Percentiles rank a stretch among this genome's conserved stretches.
These are phyloP conservation scores for Aquanectria penicillioides DNA, from an alignment of 2,329 filamentous ascomycete species.

Conservation along the genomic window DNA sequence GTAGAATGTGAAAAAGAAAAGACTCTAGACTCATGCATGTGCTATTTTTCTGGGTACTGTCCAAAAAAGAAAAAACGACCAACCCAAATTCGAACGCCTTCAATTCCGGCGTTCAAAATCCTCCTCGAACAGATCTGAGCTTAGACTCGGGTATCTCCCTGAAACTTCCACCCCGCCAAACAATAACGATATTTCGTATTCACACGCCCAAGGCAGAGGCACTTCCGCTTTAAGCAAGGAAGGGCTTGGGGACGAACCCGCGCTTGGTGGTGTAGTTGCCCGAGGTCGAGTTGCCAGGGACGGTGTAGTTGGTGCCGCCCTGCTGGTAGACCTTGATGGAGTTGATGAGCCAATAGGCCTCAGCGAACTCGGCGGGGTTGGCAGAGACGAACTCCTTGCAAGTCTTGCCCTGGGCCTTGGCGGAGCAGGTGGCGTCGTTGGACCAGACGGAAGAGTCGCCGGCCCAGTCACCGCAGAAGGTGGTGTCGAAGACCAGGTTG, in stretches of 20 bases:
- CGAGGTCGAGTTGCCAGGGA: conserved; percentile 11
- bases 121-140: not conserved
- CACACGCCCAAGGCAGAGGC: not conserved
- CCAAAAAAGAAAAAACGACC: not conserved
- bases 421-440: conserved; percentile 64
- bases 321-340: conserved; percentile 70
- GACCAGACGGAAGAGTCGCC: conserved; percentile 69
- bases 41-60: conserved; percentile 12
- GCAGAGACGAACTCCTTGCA: conserved; percentile 78
- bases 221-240: conserved; percentile 26
- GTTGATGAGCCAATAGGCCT: conserved; percentile 83
- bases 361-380: conserved; percentile 75
- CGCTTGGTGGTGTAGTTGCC: conserved; percentile 26
- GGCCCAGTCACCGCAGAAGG: conserved; percentile 91
- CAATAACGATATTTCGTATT: not conserved
- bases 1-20: conserved; percentile 12
- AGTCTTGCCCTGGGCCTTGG: conserved; percentile 67
- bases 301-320: conserved; percentile 21
- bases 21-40: conserved; percentile 1
- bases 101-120: not conserved
- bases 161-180: too few relatives aligned
- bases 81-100: conserved; percentile 5
- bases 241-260: conserved; percentile 27
- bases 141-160: conserved; percentile 9
- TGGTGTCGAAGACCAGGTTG: conserved; percentile 83